These are phyloP conservation scores for Quercus alba DNA, from an alignment of 306 rosid species.

Conservation along the genomic window DNA sequence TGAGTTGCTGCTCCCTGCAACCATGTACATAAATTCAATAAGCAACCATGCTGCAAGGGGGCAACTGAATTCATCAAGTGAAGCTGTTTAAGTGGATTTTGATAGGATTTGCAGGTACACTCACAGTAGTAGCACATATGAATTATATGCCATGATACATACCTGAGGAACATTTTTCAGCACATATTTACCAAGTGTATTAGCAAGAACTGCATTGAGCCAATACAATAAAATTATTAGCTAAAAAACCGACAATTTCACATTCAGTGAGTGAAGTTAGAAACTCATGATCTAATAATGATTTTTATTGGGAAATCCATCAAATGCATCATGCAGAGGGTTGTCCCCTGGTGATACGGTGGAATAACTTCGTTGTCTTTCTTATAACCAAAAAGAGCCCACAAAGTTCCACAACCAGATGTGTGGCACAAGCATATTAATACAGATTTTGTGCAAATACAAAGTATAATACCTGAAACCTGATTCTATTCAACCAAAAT, in stretches of 20 bases:
- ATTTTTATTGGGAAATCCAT: not conserved
- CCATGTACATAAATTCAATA: conserved; percentile 17
- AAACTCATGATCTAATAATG: not conserved
- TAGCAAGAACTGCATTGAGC: conserved; percentile 45
- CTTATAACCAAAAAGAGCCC: too few relatives aligned
- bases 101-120: conserved; percentile 8
- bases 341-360: not conserved
- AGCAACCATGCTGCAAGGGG: not conserved
- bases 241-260: not conserved
- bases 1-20: conserved; percentile 89
- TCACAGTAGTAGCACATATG: not conserved
- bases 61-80: not conserved
- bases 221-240: conserved; percentile 17
- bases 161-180: conserved; percentile 73
- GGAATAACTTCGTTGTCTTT: not conserved
- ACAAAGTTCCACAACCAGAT: not conserved
- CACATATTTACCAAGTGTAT: conserved; percentile 40
- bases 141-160: conserved; percentile 7
- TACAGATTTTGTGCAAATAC: conserved; percentile 5
- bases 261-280: not conserved
- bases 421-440: not conserved
- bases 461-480: conserved; percentile 8
- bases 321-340: not conserved
- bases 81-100: not conserved
- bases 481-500: not conserved